A percentile compares a stretch with the other conserved stretches of the same genome.
phyloP scores from a whole-genome alignment of 192 early-diverging fungal genomes.

The Linnemannia hyalina region DNA sequence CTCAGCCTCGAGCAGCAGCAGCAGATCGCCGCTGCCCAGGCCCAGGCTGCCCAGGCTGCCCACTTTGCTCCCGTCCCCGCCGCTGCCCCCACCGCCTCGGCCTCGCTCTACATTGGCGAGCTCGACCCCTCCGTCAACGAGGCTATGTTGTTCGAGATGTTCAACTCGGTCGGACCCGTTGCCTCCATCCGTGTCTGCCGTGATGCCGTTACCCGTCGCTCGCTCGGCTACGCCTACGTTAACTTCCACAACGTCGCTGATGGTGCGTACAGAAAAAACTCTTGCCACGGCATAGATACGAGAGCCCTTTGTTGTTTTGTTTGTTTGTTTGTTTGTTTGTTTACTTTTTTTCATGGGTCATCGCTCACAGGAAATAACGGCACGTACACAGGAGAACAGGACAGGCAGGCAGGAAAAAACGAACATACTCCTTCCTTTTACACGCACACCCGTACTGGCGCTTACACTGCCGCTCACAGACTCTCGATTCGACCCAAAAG shows the following conservation, averaged over 20 bases:
- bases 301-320: conserved; percentile 14
- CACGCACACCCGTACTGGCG: neutral
- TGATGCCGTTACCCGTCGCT: conserved; percentile 95
- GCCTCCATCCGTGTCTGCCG: conserved; percentile 98
- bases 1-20: conserved; percentile 62
- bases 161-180: conserved; percentile 95
- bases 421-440: neutral
- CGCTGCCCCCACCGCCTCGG: conserved; percentile 67
- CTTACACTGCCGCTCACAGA: neutral
- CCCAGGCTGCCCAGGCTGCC: conserved; percentile 43
- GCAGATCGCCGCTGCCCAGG: conserved; percentile 59
- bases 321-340: conserved; percentile 8
- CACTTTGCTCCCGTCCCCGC: conserved; percentile 56
- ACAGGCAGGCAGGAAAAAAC: neutral
- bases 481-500: neutral
- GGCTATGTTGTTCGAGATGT: conserved; percentile 97
- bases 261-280: conserved; percentile 52
- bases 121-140: conserved; percentile 96
- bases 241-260: conserved; percentile 95
- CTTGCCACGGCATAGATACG: neutral
- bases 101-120: conserved; percentile 97
- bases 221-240: conserved; percentile 97
- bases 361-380: neutral
- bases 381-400: neutral
- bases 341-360: neutral